These are phyloP conservation scores for Xylaria sp. DNA, from an alignment of 2,329 filamentous ascomycete species.

Conservation along the genomic window DNA sequence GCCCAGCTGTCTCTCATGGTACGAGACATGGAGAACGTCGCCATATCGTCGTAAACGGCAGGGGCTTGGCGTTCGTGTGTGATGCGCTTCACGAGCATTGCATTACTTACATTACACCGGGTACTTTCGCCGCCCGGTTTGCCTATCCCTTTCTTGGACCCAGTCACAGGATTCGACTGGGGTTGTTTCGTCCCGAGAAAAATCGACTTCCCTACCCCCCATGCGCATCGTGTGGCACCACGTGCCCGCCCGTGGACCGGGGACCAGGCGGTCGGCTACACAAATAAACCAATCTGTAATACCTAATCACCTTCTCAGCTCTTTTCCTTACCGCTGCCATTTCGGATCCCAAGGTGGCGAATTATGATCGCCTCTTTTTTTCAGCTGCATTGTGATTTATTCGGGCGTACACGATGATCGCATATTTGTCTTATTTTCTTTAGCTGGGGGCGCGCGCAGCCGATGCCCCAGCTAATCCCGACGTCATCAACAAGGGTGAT, in stretches of 20 bases:
- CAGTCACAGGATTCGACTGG: slow-evolving; percentile 20
- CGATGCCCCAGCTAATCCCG: neutral
- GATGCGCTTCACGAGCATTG: neutral
- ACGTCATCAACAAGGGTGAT: slow-evolving; percentile 13
- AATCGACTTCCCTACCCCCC: slow-evolving; percentile 9
- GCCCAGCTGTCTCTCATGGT: slow-evolving; percentile 90
- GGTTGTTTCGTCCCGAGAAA: slow-evolving; percentile 14
- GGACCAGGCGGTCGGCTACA: neutral
- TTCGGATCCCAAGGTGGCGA: slow-evolving; percentile 5
- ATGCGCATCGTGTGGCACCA: slow-evolving; percentile 22
- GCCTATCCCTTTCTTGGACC: slow-evolving; percentile 7
- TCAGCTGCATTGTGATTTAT: slow-evolving; percentile 4
- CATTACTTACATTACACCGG: slow-evolving; percentile 6
- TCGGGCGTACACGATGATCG: neutral
- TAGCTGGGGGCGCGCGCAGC: neutral
- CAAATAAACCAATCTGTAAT: slow-evolving; percentile 11
- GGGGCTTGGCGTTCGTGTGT: neutral
- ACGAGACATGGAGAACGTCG: slow-evolving; percentile 80
- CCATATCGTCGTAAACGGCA: slow-evolving; percentile 50
- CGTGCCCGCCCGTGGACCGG: slow-evolving; percentile 17
- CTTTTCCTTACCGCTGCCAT: neutral
- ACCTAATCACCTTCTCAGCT: slow-evolving; percentile 13
- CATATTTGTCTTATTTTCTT: neutral
- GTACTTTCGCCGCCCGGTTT: neutral
- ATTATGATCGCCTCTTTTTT: neutral